phyloP scores from a whole-genome alignment of 2,329 filamentous ascomycete species.

The Arthrobotrys conoides region DNA sequence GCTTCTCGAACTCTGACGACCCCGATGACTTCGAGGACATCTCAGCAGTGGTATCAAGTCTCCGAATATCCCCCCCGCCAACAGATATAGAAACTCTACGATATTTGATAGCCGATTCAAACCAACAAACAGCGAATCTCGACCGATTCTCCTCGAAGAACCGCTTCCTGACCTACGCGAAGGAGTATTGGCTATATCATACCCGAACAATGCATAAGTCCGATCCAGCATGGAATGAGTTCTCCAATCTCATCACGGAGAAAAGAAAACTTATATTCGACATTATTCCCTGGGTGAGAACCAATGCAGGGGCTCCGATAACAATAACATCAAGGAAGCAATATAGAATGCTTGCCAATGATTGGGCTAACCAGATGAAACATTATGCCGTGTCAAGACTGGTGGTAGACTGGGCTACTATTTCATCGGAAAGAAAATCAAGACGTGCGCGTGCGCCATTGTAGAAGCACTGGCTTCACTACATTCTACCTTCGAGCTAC shows the following conservation, averaged over 20 bases:
- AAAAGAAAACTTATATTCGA: neutral
- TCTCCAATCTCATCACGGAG: neutral
- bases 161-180: conserved; percentile 14
- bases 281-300: conserved; percentile 10
- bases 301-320: neutral
- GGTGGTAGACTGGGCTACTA: conserved; percentile 33
- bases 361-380: conserved; percentile 36
- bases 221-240: conserved; percentile 5
- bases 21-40: neutral
- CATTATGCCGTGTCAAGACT: conserved; percentile 28
- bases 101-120: neutral
- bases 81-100: conserved; percentile 11
- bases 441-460: conserved; percentile 1
- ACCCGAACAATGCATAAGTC: conserved; percentile 25
- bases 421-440: neutral
- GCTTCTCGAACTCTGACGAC: neutral
- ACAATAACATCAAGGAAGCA: neutral
- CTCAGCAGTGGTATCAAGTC: neutral
- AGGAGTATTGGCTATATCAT: conserved; percentile 25
- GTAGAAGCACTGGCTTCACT: neutral
- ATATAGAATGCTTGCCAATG: conserved; percentile 25
- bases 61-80: neutral
- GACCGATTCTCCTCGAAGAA: neutral
- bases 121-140: neutral
- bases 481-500: no score